Evolutionary conservation across 495 filamentous ascomycete species (phyloP).

Genomic region (Neurospora discreta): DNA sequence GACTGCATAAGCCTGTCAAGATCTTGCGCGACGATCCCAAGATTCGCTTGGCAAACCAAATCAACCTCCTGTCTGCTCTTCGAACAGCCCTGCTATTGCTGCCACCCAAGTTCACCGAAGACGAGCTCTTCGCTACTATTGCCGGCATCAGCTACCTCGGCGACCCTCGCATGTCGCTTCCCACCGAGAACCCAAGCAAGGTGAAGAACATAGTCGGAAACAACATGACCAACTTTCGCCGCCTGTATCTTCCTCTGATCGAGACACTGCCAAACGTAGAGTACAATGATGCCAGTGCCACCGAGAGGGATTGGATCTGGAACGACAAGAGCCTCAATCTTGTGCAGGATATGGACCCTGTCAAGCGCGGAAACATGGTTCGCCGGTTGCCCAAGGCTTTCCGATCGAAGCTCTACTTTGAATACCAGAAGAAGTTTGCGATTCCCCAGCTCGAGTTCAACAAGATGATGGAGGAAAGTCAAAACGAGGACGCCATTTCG

Average conservation of each 20-base stretch:
- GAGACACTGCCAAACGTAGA: conserved; percentile 78
- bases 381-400: conserved; percentile 81
- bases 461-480: conserved; percentile 67
- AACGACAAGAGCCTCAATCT: conserved; percentile 46
- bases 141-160: conserved; percentile 87
- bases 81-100: conserved; percentile 81
- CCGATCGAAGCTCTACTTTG: conserved; percentile 80
- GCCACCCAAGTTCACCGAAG: conserved; percentile 73
- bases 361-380: conserved; percentile 90
- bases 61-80: conserved; percentile 84
- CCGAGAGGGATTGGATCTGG: conserved; percentile 50
- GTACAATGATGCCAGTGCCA: conserved; percentile 61
- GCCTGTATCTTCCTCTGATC: conserved; percentile 80
- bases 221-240: conserved; percentile 83
- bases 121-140: conserved; percentile 79
- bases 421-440: conserved; percentile 79
- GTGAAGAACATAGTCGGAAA: conserved; percentile 85
- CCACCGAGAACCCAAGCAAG: conserved; percentile 84
- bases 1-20: conserved; percentile 94
- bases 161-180: conserved; percentile 82
- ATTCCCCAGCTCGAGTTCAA: conserved; percentile 78
- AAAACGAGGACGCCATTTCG: conserved; percentile 54
- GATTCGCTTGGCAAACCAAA: conserved; percentile 85
- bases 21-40: conserved; percentile 88
- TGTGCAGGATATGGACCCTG: conserved; percentile 81